These are phyloP conservation scores for Conoideocrella luteorostrata DNA, from an alignment of 2,329 filamentous ascomycete genomes.

Conservation along the genomic window DNA sequence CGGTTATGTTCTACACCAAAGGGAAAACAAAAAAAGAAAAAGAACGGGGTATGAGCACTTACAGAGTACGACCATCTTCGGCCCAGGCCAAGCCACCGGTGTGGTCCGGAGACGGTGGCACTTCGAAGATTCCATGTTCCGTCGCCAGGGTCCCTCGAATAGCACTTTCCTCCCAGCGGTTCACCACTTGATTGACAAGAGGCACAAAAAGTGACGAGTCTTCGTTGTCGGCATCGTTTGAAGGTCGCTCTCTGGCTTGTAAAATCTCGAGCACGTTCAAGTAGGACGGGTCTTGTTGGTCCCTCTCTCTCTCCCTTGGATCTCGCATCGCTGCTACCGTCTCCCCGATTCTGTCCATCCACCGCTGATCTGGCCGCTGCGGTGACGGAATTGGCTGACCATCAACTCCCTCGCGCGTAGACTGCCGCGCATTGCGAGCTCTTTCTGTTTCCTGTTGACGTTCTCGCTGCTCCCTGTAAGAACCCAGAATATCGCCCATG, in stretches of 20 bases:
- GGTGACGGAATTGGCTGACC: slow-evolving; percentile 3
- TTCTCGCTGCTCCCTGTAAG: slow-evolving; percentile 31
- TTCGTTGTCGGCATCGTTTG: slow-evolving; percentile 26
- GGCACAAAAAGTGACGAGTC: slow-evolving; percentile 30
- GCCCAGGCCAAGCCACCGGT: slow-evolving; percentile 59
- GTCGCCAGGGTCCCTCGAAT: slow-evolving; percentile 23
- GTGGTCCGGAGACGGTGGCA: slow-evolving; percentile 44
- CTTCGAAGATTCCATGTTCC: slow-evolving; percentile 36
- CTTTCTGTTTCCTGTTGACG: slow-evolving; percentile 28
- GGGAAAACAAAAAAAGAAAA: too few species aligned
- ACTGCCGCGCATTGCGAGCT: slow-evolving; percentile 26
- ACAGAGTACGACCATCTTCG: slow-evolving; percentile 53
- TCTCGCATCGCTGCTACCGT: slow-evolving; percentile 29
- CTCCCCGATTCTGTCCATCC: slow-evolving; percentile 28
- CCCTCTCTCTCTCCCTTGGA: too few species aligned
- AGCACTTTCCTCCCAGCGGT: slow-evolving; percentile 31
- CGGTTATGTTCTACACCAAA: background rate
- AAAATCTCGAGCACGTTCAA: slow-evolving; percentile 32
- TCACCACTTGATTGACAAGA: slow-evolving; percentile 30
- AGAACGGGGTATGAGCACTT: slow-evolving; percentile 26
- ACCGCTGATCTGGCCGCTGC: slow-evolving; percentile 20
- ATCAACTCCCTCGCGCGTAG: slow-evolving; percentile 20
- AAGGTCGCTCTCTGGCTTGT: slow-evolving; percentile 26
- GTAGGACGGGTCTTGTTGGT: slow-evolving; percentile 29
- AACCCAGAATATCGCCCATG: slow-evolving; percentile 32